phyloP scores from a whole-genome alignment of 202 grass and related monocot genomes.

The Schoenoplectus triqueter region DNA sequence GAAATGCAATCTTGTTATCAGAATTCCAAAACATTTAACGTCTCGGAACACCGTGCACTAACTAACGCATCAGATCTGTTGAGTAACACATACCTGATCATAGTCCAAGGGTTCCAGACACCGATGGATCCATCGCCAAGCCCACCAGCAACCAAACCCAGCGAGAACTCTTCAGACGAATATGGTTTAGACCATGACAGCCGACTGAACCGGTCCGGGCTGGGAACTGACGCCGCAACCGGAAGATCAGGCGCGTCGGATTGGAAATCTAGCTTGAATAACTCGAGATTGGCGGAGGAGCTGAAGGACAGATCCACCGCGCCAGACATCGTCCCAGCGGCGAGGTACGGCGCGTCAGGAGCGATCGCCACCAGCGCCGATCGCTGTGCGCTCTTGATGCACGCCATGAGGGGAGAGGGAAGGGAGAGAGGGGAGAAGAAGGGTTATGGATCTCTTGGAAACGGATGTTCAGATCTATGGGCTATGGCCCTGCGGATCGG shows the following conservation, averaged over 20 bases:
- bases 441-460: slow-evolving; percentile 19
- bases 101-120: slow-evolving; percentile 83
- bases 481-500: slow-evolving; percentile 17
- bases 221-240: slow-evolving; percentile 60
- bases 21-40: slow-evolving; percentile 17
- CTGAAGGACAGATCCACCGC: slow-evolving; percentile 84
- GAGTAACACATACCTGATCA: slow-evolving; percentile 69
- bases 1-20: slow-evolving; percentile 34
- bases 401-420: slow-evolving; percentile 56
- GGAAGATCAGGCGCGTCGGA: slow-evolving; percentile 78
- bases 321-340: slow-evolving; percentile 89
- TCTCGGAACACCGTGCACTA: slow-evolving; percentile 32
- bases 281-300: slow-evolving; percentile 86
- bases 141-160: slow-evolving; percentile 86
- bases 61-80: slow-evolving; percentile 39
- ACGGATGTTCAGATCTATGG: slow-evolving; percentile 4
- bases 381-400: slow-evolving; percentile 97
- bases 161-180: slow-evolving; percentile 59
- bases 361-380: slow-evolving; percentile 82
- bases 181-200: slow-evolving; percentile 70
- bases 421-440: neutral
- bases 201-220: slow-evolving; percentile 88
- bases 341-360: slow-evolving; percentile 87
- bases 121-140: slow-evolving; percentile 82
- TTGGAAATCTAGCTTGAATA: slow-evolving; percentile 96